phyloP scores from a whole-genome alignment of 306 rosid genomes.

The Pterocarpus macrocarpus region DNA sequence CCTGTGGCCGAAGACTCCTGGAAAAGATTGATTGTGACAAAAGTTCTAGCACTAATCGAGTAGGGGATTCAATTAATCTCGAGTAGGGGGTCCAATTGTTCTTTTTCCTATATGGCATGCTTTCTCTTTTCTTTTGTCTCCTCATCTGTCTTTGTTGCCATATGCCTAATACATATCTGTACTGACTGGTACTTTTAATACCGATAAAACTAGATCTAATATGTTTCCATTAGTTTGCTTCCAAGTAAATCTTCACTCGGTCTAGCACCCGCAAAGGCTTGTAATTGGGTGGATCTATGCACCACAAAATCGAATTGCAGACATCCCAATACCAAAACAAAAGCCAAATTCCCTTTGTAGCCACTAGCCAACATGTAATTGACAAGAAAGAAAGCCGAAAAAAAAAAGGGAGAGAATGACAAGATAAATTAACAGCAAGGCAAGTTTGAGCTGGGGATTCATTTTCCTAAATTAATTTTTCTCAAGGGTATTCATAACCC shows the following conservation, averaged over 20 bases:
- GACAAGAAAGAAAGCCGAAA: neutral
- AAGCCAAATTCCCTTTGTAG: neutral
- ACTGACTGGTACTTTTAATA: neutral
- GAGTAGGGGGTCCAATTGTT: neutral
- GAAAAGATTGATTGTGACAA: too few relatives aligned
- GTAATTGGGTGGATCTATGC: neutral
- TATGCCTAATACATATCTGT: too few relatives aligned
- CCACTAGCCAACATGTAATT: neutral
- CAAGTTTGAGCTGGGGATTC: conserved; percentile 1
- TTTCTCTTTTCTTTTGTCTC: neutral
- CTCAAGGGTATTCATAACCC: neutral
- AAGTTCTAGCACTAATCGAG: too few relatives aligned
- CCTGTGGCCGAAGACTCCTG: too few relatives aligned
- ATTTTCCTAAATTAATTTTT: conserved; percentile 6
- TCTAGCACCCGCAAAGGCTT: neutral
- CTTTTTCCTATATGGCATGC: neutral
- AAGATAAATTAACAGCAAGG: neutral
- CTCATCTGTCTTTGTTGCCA: neutral
- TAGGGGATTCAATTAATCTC: too few relatives aligned
- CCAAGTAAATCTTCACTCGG: neutral
- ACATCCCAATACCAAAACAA: neutral
- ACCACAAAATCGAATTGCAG: neutral
- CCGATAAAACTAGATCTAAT: neutral
- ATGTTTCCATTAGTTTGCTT: neutral
- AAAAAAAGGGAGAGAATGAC: neutral